A percentile compares a stretch with the other conserved stretches of the same genome.
Evolutionary conservation across 495 filamentous ascomycete genomes (phyloP).

Genomic region (Platismatia glauca): DNA sequence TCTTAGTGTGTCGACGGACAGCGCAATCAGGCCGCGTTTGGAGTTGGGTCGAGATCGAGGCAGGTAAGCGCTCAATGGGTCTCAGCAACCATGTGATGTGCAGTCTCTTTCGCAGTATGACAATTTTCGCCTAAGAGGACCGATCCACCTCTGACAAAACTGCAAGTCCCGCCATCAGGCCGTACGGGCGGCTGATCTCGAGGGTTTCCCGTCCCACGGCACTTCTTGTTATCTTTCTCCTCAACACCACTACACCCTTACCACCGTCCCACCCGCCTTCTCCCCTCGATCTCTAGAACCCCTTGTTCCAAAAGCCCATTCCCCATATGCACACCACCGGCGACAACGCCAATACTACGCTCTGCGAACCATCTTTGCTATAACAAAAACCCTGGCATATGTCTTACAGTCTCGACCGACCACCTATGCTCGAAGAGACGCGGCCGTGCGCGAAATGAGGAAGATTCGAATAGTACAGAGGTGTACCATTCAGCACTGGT

Average conservation of each 20-base stretch:
- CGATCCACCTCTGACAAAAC: background rate
- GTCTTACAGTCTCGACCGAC: background rate
- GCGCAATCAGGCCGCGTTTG: too few relatives aligned
- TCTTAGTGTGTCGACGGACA: too few relatives aligned
- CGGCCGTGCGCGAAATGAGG: background rate
- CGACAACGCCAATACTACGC: background rate
- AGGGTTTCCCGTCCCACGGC: background rate
- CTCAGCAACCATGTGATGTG: background rate
- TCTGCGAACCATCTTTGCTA: background rate
- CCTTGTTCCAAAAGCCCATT: background rate
- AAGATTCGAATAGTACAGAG: background rate
- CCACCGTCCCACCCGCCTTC: background rate
- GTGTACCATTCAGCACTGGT: background rate
- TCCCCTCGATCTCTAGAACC: background rate
- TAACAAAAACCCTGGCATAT: background rate
- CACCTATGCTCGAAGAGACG: background rate
- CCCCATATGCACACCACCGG: background rate
- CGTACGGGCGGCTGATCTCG: background rate
- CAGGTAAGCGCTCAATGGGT: too few relatives aligned
- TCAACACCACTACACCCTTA: background rate
- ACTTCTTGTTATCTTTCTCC: background rate
- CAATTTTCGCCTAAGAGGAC: too few relatives aligned
- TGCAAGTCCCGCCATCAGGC: background rate
- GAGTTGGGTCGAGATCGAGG: too few relatives aligned
- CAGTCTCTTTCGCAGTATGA: background rate